Percentiles rank a stretch among this genome's conserved stretches.
These are phyloP conservation scores for Naganishia vishniacii DNA, from an alignment of 768 basidiomycete species.

Conservation along the genomic window DNA sequence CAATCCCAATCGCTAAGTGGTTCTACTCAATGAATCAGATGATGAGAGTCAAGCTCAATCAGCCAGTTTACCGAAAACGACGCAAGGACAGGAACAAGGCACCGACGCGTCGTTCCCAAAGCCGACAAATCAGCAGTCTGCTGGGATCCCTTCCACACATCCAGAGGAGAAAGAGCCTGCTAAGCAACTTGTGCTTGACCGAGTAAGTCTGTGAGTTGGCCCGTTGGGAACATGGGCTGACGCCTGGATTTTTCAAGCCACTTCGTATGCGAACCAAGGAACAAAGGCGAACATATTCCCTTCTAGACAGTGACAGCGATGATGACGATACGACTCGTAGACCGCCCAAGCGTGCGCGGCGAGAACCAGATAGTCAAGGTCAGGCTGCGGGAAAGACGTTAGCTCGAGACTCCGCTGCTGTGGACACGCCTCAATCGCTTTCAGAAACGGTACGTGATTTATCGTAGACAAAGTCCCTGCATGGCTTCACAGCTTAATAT, in stretches of 20 bases:
- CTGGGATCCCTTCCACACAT: constrained; percentile 27
- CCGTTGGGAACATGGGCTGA: background rate
- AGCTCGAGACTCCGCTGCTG: background rate
- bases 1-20: too few species aligned
- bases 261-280: background rate
- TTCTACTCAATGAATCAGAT: background rate
- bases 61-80: background rate
- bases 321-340: constrained; percentile 1
- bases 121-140: background rate
- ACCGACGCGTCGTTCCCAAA: background rate
- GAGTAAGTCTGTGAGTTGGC: background rate
- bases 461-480: too few species aligned
- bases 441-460: constrained; percentile 7
- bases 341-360: background rate
- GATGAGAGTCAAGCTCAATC: background rate
- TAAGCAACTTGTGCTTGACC: background rate
- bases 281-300: background rate
- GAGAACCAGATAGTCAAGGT: background rate
- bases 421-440: background rate
- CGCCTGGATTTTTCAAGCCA: constrained; percentile 1
- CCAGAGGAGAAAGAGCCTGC: constrained; percentile 22
- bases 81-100: background rate
- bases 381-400: background rate
- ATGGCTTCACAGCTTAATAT: too few species aligned
- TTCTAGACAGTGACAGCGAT: background rate